Evolutionary conservation across 805 yeast species (phyloP).

Genomic region (Vanderwaltozyma polyspora): DNA sequence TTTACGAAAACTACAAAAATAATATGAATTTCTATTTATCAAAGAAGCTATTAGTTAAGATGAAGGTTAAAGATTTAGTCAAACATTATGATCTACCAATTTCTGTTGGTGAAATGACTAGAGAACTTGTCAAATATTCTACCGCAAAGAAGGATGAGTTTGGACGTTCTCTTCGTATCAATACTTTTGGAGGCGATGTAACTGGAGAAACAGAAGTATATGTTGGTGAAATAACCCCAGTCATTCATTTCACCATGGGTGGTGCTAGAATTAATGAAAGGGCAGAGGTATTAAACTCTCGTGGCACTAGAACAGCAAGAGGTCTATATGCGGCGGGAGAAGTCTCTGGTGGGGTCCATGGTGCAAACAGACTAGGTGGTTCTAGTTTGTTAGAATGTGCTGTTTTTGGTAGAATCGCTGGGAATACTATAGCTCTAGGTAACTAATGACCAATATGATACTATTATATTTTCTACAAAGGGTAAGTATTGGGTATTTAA

Average conservation of each 20-base stretch:
- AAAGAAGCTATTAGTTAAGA: constrained; percentile 27
- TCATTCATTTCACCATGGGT: constrained; percentile 58
- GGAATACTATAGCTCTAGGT: no score
- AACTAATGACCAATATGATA: no score
- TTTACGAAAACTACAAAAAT: constrained; percentile 34
- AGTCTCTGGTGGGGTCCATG: constrained; percentile 60
- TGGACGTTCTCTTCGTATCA: constrained; percentile 28
- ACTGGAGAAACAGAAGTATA: constrained; percentile 26
- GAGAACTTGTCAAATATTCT: constrained; percentile 17
- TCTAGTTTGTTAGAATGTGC: constrained; percentile 49
- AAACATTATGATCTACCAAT: constrained; percentile 16
- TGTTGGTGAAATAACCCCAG: constrained; percentile 48
- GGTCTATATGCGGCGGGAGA: constrained; percentile 58
- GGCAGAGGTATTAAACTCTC: constrained; percentile 32
- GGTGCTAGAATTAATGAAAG: constrained; percentile 46
- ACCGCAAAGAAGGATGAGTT: constrained; percentile 24
- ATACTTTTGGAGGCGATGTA: constrained; percentile 21
- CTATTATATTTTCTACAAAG: no score
- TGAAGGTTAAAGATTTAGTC: constrained; percentile 24
- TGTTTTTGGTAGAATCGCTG: constrained; percentile 47
- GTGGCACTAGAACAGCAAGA: constrained; percentile 25
- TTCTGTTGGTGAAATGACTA: constrained; percentile 14
- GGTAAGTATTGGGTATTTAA: no score
- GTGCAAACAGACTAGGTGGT: constrained; percentile 50
- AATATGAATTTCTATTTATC: constrained; percentile 43